These are phyloP conservation scores for Cryphonectria nitschkei DNA, from an alignment of 2,329 filamentous ascomycete genomes.

Conservation along the genomic window DNA sequence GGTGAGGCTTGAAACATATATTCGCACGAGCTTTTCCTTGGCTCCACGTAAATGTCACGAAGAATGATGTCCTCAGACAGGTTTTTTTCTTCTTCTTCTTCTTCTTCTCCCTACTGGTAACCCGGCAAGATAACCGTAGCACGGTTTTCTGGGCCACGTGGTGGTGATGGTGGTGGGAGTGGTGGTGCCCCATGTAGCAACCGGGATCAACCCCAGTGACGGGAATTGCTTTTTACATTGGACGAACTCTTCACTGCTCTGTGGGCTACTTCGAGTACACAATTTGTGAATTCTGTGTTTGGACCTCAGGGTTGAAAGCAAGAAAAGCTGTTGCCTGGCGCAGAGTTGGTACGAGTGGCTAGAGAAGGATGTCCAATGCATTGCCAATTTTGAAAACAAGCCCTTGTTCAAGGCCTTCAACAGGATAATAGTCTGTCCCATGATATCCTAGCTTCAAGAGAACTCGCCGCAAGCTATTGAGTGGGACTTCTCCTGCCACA, in stretches of 20 bases:
- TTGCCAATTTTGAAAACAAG: no score
- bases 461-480: not conserved
- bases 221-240: not conserved
- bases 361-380: not conserved
- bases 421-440: not conserved
- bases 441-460: not conserved
- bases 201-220: not conserved
- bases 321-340: not conserved
- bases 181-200: not conserved
- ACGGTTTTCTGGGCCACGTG: not conserved
- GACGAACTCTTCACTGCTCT: not conserved
- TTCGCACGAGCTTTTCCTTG: not conserved
- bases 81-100: not conserved
- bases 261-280: not conserved
- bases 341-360: not conserved
- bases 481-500: not conserved
- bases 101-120: not conserved
- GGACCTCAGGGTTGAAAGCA: not conserved
- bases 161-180: not conserved
- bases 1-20: constrained; percentile 4
- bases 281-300: not conserved
- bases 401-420: not conserved
- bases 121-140: not conserved
- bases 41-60: not conserved
- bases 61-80: no score